phyloP scores from a whole-genome alignment of 129 eudicot genomes.

The Ambrosia trifida region DNA sequence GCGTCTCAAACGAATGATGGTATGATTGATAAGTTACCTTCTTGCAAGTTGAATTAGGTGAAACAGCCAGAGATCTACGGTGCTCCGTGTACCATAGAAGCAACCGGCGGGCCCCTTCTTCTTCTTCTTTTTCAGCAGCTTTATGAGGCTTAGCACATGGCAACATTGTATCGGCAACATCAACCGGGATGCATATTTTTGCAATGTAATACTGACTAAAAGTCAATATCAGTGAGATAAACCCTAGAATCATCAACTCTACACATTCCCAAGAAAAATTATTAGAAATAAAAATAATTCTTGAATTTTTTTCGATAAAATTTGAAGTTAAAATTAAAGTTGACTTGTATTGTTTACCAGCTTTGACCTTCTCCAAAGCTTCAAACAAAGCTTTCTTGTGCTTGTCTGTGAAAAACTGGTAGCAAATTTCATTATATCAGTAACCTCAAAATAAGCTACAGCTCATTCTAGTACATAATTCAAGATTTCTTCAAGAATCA shows the following conservation, averaged over 20 bases:
- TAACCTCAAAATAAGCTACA: constrained; percentile 3
- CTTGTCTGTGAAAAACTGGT: constrained; percentile 59
- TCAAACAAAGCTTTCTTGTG: constrained; percentile 73
- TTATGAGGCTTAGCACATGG: constrained; percentile 50
- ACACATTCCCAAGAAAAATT: constrained; percentile 22
- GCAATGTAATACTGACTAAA: constrained; percentile 77
- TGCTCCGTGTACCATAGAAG: constrained; percentile 39
- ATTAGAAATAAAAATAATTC: neutral
- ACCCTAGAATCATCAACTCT: constrained; percentile 96
- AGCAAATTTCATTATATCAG: constrained; percentile 12
- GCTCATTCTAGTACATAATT: neutral
- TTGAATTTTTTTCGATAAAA: neutral
- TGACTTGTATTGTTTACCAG: constrained; percentile 42
- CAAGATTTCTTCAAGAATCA: neutral
- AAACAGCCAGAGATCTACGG: constrained; percentile 40
- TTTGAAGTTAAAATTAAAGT: no score
- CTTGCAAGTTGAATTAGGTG: constrained; percentile 25
- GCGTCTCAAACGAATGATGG: no score
- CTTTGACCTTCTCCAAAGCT: constrained; percentile 87
- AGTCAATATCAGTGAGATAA: constrained; percentile 73
- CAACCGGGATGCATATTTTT: constrained; percentile 65
- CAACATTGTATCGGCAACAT: constrained; percentile 65
- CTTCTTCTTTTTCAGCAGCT: neutral
- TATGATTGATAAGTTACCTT: neutral
- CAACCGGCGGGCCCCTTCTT: constrained; percentile 40